Conservation (phyloP, 371 early-diverging fungal species). For the Circinella minor region DNA sequence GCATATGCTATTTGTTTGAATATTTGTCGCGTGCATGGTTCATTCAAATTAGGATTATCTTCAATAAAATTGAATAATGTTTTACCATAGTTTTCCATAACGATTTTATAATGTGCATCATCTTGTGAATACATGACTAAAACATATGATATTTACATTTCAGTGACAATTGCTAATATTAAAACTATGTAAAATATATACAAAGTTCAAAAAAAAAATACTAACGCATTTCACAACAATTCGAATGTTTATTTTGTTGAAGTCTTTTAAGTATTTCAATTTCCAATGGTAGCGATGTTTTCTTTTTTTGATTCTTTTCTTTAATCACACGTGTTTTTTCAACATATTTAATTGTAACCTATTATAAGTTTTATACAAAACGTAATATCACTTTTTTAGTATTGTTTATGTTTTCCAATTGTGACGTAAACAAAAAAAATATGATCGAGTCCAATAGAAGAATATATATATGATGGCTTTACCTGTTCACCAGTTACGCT, state of each 20-base stretch:
- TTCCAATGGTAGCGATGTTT: not conserved
- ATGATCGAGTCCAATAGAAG: too few relatives aligned
- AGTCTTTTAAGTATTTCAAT: not conserved
- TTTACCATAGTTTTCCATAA: slow-evolving; percentile 65
- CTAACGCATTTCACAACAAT: slow-evolving; percentile 23
- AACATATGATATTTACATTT: too few relatives aligned
- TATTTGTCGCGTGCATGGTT: slow-evolving; percentile 56
- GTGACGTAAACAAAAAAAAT: too few relatives aligned
- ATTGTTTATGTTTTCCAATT: too few relatives aligned
- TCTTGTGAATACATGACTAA: slow-evolving; percentile 48
- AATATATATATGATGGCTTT: too few relatives aligned
- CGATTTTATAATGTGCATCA: slow-evolving; percentile 63
- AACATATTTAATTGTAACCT: not conserved
- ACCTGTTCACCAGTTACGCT: not conserved
- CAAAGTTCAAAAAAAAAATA: too few relatives aligned
- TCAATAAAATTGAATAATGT: slow-evolving; percentile 79
- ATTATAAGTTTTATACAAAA: not conserved
- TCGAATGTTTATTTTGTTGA: not conserved
- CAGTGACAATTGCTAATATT: too few relatives aligned
- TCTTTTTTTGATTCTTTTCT: not conserved
- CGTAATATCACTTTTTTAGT: too few relatives aligned
- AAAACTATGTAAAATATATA: too few relatives aligned
- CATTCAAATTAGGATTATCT: slow-evolving; percentile 50
- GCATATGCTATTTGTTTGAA: slow-evolving; percentile 64
- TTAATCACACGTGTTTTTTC: not conserved